These are phyloP conservation scores for Rauvolfia tetraphylla DNA, from an alignment of 257 asterid genomes.

Conservation along the genomic window DNA sequence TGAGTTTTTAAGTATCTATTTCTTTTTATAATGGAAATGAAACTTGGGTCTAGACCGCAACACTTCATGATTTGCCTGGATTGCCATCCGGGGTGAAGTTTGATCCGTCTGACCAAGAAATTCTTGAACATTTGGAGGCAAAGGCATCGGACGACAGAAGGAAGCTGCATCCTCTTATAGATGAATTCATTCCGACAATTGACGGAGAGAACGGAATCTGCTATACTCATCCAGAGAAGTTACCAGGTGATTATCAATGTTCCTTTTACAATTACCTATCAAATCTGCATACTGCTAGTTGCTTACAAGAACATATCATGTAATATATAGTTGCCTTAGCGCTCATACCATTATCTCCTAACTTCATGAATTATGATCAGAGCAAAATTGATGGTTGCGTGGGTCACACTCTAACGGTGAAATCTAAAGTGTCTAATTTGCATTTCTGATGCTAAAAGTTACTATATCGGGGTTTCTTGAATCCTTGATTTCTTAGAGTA, in stretches of 20 bases:
- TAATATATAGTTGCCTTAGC: not conserved
- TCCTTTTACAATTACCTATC: not conserved
- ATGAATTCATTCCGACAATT: conserved; percentile 47
- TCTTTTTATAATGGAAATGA: not conserved
- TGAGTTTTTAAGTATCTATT: not conserved
- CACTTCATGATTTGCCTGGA: conserved; percentile 38
- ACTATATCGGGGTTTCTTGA: not conserved
- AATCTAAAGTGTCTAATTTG: not conserved
- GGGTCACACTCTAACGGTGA: conserved; percentile 4
- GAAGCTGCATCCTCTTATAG: conserved; percentile 42
- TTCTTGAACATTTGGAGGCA: conserved; percentile 46
- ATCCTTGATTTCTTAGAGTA: not conserved
- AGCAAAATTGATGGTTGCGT: conserved; percentile 14
- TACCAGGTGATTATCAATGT: conserved; percentile 37
- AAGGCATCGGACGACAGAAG: conserved; percentile 24
- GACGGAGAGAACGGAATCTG: conserved; percentile 52
- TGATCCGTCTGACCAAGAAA: conserved; percentile 51
- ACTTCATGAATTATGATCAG: conserved; percentile 7
- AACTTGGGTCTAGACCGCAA: conserved; percentile 1
- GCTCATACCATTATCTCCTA: no score
- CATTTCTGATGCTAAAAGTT: not conserved
- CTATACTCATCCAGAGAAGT: conserved; percentile 47
- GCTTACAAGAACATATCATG: not conserved
- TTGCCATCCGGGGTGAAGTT: conserved; percentile 54
- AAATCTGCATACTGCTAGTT: not conserved